Evolutionary conservation across 768 basidiomycete species (phyloP).

Genomic region (Leccinum disarticulatum): DNA sequence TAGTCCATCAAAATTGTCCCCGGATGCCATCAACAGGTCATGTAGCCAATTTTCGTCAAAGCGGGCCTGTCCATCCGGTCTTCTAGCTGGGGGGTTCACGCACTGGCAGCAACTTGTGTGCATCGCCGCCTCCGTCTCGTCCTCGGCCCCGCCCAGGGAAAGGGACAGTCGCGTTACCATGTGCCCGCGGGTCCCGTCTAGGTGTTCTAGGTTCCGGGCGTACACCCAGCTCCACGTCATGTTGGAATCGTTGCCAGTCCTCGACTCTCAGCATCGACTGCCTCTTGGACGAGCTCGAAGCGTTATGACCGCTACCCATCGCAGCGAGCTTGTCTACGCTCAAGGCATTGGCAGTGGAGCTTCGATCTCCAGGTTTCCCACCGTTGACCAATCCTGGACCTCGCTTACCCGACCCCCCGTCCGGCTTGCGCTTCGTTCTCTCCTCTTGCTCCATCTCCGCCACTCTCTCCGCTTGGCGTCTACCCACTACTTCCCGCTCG

Average conservation of each 20-base stretch:
- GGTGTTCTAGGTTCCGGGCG: constrained; percentile 23
- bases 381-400: constrained; percentile 30
- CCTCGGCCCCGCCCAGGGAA: constrained; percentile 32
- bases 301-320: constrained; percentile 31
- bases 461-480: constrained; percentile 71
- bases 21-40: constrained; percentile 14
- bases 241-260: constrained; percentile 80
- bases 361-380: constrained; percentile 36
- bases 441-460: constrained; percentile 49
- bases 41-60: constrained; percentile 2
- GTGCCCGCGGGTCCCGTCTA: constrained; percentile 26
- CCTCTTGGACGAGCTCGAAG: constrained; percentile 52
- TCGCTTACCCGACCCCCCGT: constrained; percentile 41
- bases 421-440: constrained; percentile 45
- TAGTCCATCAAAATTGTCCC: constrained; percentile 24
- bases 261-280: constrained; percentile 79
- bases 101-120: neutral
- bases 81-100: constrained; percentile 35
- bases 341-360: constrained; percentile 36
- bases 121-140: constrained; percentile 3
- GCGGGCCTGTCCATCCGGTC: neutral
- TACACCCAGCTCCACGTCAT: constrained; percentile 40
- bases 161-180: constrained; percentile 27
- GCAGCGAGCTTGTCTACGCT: constrained; percentile 62
- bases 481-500: constrained; percentile 73